Evolutionary conservation across 2,329 filamentous ascomycete species (phyloP).

Genomic region (Pestalotiopsis sp.): DNA sequence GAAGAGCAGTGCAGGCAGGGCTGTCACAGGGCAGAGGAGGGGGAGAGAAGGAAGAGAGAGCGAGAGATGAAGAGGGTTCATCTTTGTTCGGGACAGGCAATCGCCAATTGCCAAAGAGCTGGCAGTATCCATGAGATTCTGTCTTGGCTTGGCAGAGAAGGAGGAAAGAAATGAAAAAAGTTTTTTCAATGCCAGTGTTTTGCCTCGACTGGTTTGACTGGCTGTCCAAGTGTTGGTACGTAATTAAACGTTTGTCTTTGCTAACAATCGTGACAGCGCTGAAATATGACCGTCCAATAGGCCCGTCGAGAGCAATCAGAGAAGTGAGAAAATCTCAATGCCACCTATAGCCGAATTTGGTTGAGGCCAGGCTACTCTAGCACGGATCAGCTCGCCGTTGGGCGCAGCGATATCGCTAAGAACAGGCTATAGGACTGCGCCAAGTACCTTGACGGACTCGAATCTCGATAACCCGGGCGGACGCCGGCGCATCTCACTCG

Average conservation of each 20-base stretch:
- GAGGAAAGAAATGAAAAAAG: background rate
- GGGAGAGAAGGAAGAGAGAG: background rate
- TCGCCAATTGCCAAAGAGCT: background rate
- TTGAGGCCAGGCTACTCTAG: background rate
- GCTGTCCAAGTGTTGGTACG: background rate
- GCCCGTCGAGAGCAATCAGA: background rate
- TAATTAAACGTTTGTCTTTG: conserved; percentile 5
- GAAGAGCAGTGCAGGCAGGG: background rate
- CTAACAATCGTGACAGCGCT: background rate
- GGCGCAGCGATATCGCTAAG: conserved; percentile 1
- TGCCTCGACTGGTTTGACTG: background rate
- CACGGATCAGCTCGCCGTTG: background rate
- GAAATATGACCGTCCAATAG: conserved; percentile 3
- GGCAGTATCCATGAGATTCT: background rate
- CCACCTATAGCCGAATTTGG: conserved; percentile 4
- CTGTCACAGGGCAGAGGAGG: background rate
- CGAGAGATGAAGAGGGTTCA: background rate
- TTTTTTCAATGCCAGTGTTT: background rate
- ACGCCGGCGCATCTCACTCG: background rate
- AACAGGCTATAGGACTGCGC: background rate
- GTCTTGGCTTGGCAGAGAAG: background rate
- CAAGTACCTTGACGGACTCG: background rate
- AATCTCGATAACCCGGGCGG: background rate
- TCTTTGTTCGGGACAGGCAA: background rate
- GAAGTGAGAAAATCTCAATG: background rate